Conservation (phyloP, 306 rosid genomes). For the Castanospermum australe region DNA sequence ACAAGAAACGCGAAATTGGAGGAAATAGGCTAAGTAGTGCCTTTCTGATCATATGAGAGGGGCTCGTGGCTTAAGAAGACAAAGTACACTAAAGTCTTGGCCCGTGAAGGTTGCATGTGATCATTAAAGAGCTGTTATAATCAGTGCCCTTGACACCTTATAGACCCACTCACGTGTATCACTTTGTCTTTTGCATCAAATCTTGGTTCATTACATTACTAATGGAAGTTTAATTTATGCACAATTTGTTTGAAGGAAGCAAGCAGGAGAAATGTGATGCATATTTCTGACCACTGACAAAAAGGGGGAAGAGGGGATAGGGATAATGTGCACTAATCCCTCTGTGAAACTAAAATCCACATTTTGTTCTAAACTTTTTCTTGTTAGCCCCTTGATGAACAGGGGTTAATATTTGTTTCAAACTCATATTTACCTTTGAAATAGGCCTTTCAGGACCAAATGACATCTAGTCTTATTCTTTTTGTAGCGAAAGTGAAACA, state of each 20-base stretch:
- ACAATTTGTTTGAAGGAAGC: not conserved
- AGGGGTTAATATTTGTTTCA: slow-evolving; percentile 9
- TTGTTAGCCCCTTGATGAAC: not conserved
- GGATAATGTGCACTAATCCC: not conserved
- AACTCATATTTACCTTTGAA: not conserved
- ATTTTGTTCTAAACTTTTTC: not conserved
- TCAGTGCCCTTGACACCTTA: slow-evolving; percentile 68
- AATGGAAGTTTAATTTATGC: not conserved
- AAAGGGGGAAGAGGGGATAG: not conserved
- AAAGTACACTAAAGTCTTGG: slow-evolving; percentile 32
- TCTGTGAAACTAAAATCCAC: not conserved
- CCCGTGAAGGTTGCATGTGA: slow-evolving; percentile 94
- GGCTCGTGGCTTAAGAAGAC: slow-evolving; percentile 46
- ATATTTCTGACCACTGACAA: not conserved
- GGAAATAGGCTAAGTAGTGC: not conserved
- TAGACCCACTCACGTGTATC: slow-evolving; percentile 82
- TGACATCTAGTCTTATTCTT: not conserved
- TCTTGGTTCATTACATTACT: not conserved
- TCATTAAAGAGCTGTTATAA: slow-evolving; percentile 65
- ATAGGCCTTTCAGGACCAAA: slow-evolving; percentile 1
- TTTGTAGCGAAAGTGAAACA: not conserved
- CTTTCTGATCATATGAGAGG: slow-evolving; percentile 22
- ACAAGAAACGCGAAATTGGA: not conserved
- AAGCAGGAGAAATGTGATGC: not conserved
- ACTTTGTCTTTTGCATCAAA: slow-evolving; percentile 45